Evolutionary conservation across 2,329 filamentous ascomycete species (phyloP).

Genomic region (Exophiala sideris): DNA sequence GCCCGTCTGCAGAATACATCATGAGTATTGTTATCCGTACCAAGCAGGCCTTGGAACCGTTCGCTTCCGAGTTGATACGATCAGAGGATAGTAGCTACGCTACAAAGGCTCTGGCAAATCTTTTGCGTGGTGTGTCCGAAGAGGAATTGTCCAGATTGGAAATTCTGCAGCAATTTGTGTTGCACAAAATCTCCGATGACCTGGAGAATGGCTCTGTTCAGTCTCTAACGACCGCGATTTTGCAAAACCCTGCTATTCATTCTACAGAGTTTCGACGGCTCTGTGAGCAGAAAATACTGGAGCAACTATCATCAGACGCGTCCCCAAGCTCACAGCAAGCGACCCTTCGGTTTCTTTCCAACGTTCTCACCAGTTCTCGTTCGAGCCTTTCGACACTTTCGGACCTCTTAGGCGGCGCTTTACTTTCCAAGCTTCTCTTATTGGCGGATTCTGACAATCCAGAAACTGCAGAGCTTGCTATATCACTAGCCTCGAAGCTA

Average conservation of each 20-base stretch:
- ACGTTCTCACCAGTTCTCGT: background rate
- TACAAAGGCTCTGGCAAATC: constrained; percentile 6
- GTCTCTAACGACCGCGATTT: constrained; percentile 32
- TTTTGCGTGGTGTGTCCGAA: constrained; percentile 11
- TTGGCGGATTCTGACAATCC: constrained; percentile 20
- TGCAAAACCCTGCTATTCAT: constrained; percentile 35
- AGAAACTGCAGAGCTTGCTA: constrained; percentile 17
- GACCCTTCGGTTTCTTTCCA: constrained; percentile 9
- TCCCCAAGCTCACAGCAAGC: constrained; percentile 16
- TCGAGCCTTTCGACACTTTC: background rate
- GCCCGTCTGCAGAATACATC: constrained; percentile 65
- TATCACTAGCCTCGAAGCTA: constrained; percentile 13
- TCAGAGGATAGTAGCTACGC: constrained; percentile 29
- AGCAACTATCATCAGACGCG: constrained; percentile 14
- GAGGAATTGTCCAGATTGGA: constrained; percentile 4
- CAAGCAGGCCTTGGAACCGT: constrained; percentile 33
- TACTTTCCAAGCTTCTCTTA: constrained; percentile 22
- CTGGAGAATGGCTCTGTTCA: constrained; percentile 28
- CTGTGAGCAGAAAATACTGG: constrained; percentile 19
- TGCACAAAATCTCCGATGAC: constrained; percentile 39
- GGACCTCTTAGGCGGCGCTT: background rate
- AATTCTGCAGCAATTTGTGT: constrained; percentile 26
- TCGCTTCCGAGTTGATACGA: constrained; percentile 36
- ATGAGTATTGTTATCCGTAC: constrained; percentile 60
- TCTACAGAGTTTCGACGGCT: constrained; percentile 35